Base-by-base conservation (phyloP, 352 stramenopile genomes). In the Globisporangium irregulare region DNA sequence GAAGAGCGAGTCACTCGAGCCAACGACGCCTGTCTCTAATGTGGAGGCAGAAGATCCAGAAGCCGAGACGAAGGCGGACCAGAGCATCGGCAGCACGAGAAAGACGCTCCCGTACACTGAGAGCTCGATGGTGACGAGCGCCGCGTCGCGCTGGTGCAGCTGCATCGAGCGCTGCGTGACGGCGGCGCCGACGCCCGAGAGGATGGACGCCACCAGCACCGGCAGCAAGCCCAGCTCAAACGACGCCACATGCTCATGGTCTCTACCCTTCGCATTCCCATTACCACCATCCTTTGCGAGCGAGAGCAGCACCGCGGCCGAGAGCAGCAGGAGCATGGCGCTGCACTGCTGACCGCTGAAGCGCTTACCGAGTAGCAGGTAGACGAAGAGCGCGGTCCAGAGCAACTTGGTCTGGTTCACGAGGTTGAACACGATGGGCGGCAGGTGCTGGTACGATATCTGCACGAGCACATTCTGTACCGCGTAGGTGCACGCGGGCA, bases 401-500 rank as follows among this genome's bases (percentile, higher is more conserved):
- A 95, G 73, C 29, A 95, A 70, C 71, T 95, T 95, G 72, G 86
- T 94, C 78, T 95, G 88, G 77, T 95, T 95, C 50, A 95, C 80
- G 50, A 95, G 74, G 73, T 94, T 95, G 70, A 94, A 94, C 29
- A 93, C 76, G 57, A 94, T 89, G 38, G 88, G 88, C 59, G 85
- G 82, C 56, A 94, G 69, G 72, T 94, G 73, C 74, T 95, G 88
- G 71, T 92, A 93, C 57, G 88, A 77, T 18, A 90, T 64, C 67
- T 94, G 87, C 62, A 94, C 89, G n/a, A 94, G 79, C 66, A 94
- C 80, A 61, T 95, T 95, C 74, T 95, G 88, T 65, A 94, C 72
- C n/a, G 86, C 86, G 73, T 95, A 95, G 29, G 86, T 93, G 72
- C 81, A 92, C 22, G 88, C 88, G 1, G 88, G 87, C 1, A 95